Conservation (phyloP, 129 eudicot genomes). For the Tagetes patula region DNA sequence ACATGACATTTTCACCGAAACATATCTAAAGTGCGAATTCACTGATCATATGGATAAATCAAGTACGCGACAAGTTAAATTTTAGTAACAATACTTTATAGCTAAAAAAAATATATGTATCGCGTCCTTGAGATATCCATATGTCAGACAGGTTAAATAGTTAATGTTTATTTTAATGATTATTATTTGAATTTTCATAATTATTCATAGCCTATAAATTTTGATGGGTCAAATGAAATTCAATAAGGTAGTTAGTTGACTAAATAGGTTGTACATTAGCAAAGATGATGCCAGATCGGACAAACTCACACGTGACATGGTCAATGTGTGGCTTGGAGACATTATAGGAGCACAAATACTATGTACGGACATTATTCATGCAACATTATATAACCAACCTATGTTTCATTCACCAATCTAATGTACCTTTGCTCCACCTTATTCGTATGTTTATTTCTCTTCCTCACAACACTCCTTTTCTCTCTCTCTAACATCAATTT, state of each 20-base stretch:
- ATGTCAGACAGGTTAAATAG: too few species aligned
- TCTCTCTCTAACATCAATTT: constrained; percentile 19
- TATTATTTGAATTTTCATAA: background rate
- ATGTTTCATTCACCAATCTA: constrained; percentile 34
- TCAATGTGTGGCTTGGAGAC: constrained; percentile 37
- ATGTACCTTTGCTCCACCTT: constrained; percentile 33
- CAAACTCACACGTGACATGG: constrained; percentile 25
- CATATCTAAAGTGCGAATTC: too few species aligned
- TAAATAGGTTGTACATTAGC: constrained; percentile 17
- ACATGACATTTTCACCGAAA: too few species aligned
- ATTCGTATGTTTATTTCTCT: constrained; percentile 34
- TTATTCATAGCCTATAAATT: background rate
- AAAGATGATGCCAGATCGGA: constrained; percentile 33
- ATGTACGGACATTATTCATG: constrained; percentile 41
- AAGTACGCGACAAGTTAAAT: too few species aligned
- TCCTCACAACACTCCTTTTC: constrained; percentile 25
- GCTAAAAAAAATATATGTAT: too few species aligned
- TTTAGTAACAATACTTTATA: too few species aligned
- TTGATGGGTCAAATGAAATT: constrained; percentile 27
- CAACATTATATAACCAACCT: constrained; percentile 47
- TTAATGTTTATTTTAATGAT: too few species aligned
- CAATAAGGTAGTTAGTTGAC: constrained; percentile 23
- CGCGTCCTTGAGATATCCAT: too few species aligned
- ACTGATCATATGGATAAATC: too few species aligned
- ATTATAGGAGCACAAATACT: constrained; percentile 30